phyloP scores from a whole-genome alignment of 441 rosid species.

The Adansonia rubrostipa region DNA sequence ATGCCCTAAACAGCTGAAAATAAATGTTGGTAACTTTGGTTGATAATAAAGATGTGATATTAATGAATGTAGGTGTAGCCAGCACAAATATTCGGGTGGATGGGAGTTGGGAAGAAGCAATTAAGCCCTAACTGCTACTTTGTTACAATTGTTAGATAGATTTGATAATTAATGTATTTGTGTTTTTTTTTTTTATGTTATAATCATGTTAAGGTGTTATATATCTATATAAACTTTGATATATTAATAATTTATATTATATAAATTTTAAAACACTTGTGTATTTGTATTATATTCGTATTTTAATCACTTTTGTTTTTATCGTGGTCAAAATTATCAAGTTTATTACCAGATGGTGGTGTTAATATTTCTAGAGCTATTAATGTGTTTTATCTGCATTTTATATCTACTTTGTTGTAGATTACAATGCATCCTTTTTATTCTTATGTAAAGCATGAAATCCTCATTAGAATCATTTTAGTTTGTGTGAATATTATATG shows the following conservation, averaged over 20 bases:
- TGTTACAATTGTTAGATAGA: constrained; percentile 23
- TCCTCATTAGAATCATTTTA: not conserved
- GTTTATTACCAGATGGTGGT: not conserved
- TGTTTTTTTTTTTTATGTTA: too few species aligned
- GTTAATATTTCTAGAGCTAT: constrained; percentile 29
- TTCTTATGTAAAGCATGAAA: not conserved
- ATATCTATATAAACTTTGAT: too few species aligned
- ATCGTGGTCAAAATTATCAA: too few species aligned
- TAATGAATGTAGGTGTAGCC: constrained; percentile 52
- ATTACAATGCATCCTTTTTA: not conserved
- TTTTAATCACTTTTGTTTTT: too few species aligned
- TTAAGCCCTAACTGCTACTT: constrained; percentile 35
- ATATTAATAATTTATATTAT: too few species aligned
- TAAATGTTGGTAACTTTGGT: constrained; percentile 1
- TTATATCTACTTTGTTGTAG: not conserved
- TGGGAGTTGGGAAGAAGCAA: constrained; percentile 52
- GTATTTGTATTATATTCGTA: too few species aligned
- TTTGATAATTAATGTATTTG: too few species aligned
- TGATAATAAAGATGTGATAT: constrained; percentile 31
- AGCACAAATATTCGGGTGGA: constrained; percentile 40
- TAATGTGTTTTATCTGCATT: not conserved
- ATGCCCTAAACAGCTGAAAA: constrained; percentile 32
- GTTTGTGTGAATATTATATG: not conserved
- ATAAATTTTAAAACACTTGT: too few species aligned
- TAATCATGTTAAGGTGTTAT: too few species aligned